Base-by-base conservation (phyloP, 306 rosid genomes). In the Citrullus mucosospermus region DNA sequence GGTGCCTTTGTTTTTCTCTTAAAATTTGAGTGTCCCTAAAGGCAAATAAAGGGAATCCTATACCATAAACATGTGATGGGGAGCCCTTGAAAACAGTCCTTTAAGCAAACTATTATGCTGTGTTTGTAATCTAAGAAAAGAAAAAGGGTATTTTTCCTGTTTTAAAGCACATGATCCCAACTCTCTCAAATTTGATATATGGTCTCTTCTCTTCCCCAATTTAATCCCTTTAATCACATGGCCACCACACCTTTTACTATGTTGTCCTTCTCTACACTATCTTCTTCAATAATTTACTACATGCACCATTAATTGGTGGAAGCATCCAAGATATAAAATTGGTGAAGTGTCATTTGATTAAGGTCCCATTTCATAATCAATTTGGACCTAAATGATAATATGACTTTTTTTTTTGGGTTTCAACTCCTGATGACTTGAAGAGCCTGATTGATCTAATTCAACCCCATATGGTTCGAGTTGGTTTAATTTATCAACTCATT, bases 91-190 rank as follows among this genome's bases (percentile, higher is more conserved):
- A 66, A 66, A 66, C 12, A 66, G 73, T 39, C 50, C 15, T 66
- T 51, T 38, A 66, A 66, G 73, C 51, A 39, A 63, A 66, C 70
- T 15, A 32, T 32, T 66, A 39, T 66, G 30, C 28, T 22, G 22
- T 66, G 48, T 36, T 66, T 39, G 73, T 66, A 36, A 39, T 66
- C 6, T 17, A 66, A 36, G 28, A n/a, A 68, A 41, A 68, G 1
- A 43, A 48, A 68, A 66, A 25, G 51, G 55, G 44, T 1, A 20
- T 48, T 70, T 44, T 32, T 70, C 28, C 22, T 20, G 39, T 71
- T 44, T 48, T 46, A 25, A 71, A 71, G 60, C 77, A 72, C 44
- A 28, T 72, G 77, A 72, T 59, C 77, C 77, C 60, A 72, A 72
- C 60, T 72, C 58, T 71, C 58, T 70, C 58, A 46, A 5, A 14